These are phyloP conservation scores for Globisporangium sylvaticum DNA, from an alignment of 352 stramenopile species.

Conservation along the genomic window DNA sequence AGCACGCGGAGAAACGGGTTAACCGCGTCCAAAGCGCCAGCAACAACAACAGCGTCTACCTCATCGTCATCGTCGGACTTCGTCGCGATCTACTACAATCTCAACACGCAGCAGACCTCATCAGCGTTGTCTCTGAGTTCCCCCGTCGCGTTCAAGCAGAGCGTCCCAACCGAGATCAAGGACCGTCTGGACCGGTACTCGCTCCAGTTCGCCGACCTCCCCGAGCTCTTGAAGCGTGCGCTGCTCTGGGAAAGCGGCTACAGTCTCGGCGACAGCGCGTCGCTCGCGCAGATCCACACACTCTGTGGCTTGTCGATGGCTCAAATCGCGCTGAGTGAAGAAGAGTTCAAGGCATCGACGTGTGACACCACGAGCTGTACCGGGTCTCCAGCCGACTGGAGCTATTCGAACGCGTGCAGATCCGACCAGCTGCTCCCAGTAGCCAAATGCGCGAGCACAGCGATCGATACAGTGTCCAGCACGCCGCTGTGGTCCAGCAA, in stretches of 20 bases:
- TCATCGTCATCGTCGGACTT: constrained; percentile 1
- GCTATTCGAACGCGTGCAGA: constrained; percentile 5
- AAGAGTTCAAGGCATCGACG: constrained; percentile 17
- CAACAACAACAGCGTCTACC: neutral
- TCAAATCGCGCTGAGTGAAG: constrained; percentile 22
- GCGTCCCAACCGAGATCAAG: constrained; percentile 15
- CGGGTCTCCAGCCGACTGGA: neutral
- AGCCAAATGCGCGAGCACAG: constrained; percentile 19
- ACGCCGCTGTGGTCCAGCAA: constrained; percentile 14
- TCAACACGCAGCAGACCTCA: neutral
- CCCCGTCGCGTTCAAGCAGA: constrained; percentile 11
- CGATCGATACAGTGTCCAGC: constrained; percentile 11
- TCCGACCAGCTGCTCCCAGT: constrained; percentile 12
- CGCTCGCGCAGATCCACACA: constrained; percentile 28
- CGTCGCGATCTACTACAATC: constrained; percentile 8
- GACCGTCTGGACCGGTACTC: constrained; percentile 5
- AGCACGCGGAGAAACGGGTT: neutral
- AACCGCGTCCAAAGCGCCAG: neutral
- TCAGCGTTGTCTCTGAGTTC: neutral
- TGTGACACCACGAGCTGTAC: constrained; percentile 19
- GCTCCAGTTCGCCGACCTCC: constrained; percentile 20
- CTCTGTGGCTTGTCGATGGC: constrained; percentile 25
- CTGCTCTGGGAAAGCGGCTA: constrained; percentile 63
- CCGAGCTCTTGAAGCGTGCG: constrained; percentile 40
- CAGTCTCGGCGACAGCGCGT: constrained; percentile 13